Percentiles rank a stretch among this genome's conserved stretches.
Conservation (phyloP, 2,329 filamentous ascomycete species). For the Periglandula ipomoeae region DNA sequence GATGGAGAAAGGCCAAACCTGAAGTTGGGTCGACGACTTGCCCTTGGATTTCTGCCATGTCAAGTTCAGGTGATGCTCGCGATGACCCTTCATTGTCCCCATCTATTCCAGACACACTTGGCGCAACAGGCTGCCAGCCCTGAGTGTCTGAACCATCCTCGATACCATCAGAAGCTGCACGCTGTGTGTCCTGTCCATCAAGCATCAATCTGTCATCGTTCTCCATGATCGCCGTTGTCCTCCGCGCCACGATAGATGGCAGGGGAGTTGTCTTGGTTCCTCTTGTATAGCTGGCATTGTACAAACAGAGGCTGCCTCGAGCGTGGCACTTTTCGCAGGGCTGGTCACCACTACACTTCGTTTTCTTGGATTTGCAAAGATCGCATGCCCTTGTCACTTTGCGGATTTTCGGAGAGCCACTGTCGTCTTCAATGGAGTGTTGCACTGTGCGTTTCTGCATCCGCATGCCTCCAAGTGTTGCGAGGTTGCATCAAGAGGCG, state of each 20-base stretch:
- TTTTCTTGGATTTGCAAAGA: conserved; percentile 19
- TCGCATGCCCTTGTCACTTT: conserved; percentile 25
- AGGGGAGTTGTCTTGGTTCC: conserved; percentile 26
- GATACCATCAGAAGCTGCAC: no score
- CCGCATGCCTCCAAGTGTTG: no score
- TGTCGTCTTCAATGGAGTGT: no score
- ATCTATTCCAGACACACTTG: no score
- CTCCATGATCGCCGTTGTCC: background rate
- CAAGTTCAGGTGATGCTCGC: conserved; percentile 32
- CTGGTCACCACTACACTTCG: conserved; percentile 19
- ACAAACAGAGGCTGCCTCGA: conserved; percentile 19
- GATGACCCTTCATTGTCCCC: conserved; percentile 26
- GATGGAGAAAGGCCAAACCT: conserved; percentile 41
- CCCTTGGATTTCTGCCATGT: conserved; percentile 39
- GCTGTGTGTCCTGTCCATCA: no score
- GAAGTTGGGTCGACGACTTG: conserved; percentile 44
- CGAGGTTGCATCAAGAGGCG: no score
- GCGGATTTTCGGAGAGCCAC: conserved; percentile 13
- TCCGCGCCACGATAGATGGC: conserved; percentile 4
- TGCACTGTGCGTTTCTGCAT: no score
- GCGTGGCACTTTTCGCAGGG: conserved; percentile 23
- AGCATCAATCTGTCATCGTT: no score
- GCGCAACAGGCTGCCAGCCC: no score
- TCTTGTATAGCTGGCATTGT: conserved; percentile 23
- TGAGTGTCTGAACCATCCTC: no score